Percentiles rank a stretch among this genome's conserved stretches.
Conservation (phyloP, 2,329 filamentous ascomycete genomes). For the Mycosphaerella sp. region DNA sequence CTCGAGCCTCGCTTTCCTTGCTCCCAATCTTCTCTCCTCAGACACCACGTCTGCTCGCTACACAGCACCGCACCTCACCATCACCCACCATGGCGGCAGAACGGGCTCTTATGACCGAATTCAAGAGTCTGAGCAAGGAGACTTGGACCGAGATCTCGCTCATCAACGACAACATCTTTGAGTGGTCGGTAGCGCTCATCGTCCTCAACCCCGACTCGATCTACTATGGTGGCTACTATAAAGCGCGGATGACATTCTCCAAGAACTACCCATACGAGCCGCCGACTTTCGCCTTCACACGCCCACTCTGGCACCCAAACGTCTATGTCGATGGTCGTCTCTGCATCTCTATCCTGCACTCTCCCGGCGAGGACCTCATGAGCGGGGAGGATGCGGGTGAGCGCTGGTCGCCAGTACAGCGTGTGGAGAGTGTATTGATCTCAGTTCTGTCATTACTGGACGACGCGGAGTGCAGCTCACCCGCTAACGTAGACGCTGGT, state of each 20-base stretch:
- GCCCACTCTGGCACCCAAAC: constrained; percentile 83
- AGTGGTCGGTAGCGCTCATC: constrained; percentile 83
- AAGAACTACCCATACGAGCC: constrained; percentile 84
- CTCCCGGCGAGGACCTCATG: constrained; percentile 84
- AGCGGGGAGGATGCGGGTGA: constrained; percentile 86
- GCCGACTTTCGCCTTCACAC: constrained; percentile 80
- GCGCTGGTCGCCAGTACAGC: constrained; percentile 89
- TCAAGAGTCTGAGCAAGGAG: constrained; percentile 74
- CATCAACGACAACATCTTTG: constrained; percentile 74
- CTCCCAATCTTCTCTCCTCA: background rate
- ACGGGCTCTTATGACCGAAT: constrained; percentile 83
- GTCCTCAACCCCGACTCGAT: constrained; percentile 87
- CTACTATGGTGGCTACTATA: constrained; percentile 91
- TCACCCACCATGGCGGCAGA: constrained; percentile 48
- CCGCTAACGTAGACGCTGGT: constrained; percentile 89
- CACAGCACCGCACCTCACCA: background rate
- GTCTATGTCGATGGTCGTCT: constrained; percentile 85
- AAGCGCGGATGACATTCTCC: constrained; percentile 81
- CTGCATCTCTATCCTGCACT: constrained; percentile 94
- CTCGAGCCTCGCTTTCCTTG: background rate
- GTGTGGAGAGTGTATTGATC: constrained; percentile 89
- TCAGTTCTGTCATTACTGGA: constrained; percentile 88
- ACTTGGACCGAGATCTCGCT: constrained; percentile 91
- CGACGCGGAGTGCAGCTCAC: constrained; percentile 86
- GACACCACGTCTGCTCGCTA: background rate